Base-by-base conservation (phyloP, 805 yeast species). In the Spathaspora boniae region DNA sequence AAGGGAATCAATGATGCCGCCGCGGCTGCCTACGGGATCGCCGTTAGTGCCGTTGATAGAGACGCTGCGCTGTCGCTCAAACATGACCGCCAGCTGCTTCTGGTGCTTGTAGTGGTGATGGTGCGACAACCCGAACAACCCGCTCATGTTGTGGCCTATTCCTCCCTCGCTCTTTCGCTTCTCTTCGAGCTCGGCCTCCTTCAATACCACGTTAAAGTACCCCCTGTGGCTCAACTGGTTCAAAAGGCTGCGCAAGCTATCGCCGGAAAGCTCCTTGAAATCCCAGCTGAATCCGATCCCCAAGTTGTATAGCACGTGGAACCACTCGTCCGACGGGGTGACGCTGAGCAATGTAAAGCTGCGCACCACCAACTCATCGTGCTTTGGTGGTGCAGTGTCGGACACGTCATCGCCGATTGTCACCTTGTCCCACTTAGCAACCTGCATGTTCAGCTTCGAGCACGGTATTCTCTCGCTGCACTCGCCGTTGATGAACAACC, bases 261-360 rank as follows among this genome's bases (percentile, higher is more conserved):
- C 60, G 6, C 46, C 48, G 4, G 59, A 40, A 26, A 58, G 50
- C 6, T 65, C 70, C 29, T 59, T 54, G 34, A 49, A 74, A 11
- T 71, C 59, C 65, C 80, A 78, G n/a, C 58, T 58, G 27, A 65
- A 70, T 0, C 76, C 80, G 15, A 59, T 34, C 0, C 71, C 70
- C 31, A 80, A 50, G 33, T 58, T 58, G 42, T 62, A 70, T 0
- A 78, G 58, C 3, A 74, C 42, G 17, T 60, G 50, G 1, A 77
- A 58, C 86, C 86, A 80, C 38, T 74, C 79, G 26, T 56, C 52
- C 0, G 70, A 53, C 21, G 67, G 57, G 2, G 55, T 43, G 3
- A 47, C 53, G 28, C 62, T 61, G 11, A 76, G 43, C 0, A 78
- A 41, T 9, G 68, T 42, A 2, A 76, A 44, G 40, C 65, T 75